Percentiles rank a stretch among this genome's conserved stretches.
Conservation (phyloP, 345 rosid genomes). For the Eucalyptus tenuipes region DNA sequence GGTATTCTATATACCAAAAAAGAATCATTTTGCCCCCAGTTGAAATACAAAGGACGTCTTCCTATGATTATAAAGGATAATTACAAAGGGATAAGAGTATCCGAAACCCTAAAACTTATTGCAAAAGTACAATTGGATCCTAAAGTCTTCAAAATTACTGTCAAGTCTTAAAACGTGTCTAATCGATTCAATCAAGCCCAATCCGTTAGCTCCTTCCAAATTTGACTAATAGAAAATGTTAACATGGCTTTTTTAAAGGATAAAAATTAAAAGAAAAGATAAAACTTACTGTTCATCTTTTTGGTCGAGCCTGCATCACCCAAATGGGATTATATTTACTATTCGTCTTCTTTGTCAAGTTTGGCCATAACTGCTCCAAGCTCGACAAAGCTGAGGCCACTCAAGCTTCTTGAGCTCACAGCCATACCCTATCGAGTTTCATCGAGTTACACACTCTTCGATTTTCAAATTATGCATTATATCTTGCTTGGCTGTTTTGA, state of each 20-base stretch:
- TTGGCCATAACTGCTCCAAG: neutral
- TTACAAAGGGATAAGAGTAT: neutral
- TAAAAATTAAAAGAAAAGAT: no score
- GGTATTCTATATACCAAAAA: neutral
- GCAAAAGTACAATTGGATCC: no score
- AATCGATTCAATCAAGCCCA: neutral
- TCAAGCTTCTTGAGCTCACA: neutral
- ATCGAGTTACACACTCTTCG: neutral
- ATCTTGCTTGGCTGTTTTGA: neutral
- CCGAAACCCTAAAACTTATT: no score
- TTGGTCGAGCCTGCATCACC: neutral
- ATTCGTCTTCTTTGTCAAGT: neutral
- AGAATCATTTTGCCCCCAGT: neutral
- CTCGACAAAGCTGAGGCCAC: neutral
- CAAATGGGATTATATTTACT: neutral
- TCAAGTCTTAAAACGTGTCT: no score
- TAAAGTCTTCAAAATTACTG: no score
- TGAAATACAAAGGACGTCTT: neutral
- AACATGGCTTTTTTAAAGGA: neutral
- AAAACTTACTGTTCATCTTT: neutral
- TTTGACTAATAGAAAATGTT: neutral
- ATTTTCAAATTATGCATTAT: neutral
- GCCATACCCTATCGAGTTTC: neutral
- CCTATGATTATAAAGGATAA: neutral
- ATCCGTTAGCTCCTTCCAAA: accelerated